Evolutionary conservation across 1,284 basidiomycete genomes (phyloP).

Genomic region (Malassezia brasiliensis): DNA sequence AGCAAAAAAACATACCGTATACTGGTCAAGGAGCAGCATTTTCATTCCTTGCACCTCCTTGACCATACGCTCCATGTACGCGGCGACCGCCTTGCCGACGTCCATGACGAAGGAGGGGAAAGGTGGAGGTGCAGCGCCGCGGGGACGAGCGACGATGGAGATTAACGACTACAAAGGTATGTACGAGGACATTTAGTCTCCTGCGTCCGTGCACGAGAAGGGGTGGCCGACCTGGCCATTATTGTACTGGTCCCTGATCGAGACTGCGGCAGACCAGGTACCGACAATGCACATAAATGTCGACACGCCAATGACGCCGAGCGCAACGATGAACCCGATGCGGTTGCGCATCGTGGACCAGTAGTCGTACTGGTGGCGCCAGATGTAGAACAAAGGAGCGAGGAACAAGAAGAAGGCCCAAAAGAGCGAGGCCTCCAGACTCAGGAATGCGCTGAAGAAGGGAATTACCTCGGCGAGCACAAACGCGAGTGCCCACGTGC

Average conservation of each 20-base stretch:
- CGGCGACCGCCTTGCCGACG: constrained; percentile 85
- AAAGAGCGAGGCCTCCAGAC: constrained; percentile 32
- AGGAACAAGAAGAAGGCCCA: constrained; percentile 32
- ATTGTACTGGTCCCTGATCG: constrained; percentile 44
- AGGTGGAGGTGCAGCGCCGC: not conserved
- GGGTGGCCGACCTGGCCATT: constrained; percentile 41
- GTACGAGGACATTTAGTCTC: not conserved
- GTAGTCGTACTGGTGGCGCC: constrained; percentile 31
- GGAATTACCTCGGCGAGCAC: constrained; percentile 35
- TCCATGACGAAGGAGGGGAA: constrained; percentile 59
- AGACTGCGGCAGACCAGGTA: constrained; percentile 44
- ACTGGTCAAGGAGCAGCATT: constrained; percentile 86
- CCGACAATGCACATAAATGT: constrained; percentile 47
- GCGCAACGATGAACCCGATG: constrained; percentile 22
- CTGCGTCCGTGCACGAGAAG: constrained; percentile 43
- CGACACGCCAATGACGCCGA: constrained; percentile 41
- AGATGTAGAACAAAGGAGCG: constrained; percentile 28
- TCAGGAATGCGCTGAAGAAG: constrained; percentile 31
- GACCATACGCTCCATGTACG: constrained; percentile 83
- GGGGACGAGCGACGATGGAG: not conserved
- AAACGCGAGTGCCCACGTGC: constrained; percentile 32
- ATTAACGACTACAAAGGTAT: not conserved
- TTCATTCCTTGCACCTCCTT: constrained; percentile 80
- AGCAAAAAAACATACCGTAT: constrained; percentile 54
- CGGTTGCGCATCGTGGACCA: constrained; percentile 20